Evolutionary conservation across 2,329 filamentous ascomycete genomes (phyloP).

Genomic region (Botrytis fabae): DNA sequence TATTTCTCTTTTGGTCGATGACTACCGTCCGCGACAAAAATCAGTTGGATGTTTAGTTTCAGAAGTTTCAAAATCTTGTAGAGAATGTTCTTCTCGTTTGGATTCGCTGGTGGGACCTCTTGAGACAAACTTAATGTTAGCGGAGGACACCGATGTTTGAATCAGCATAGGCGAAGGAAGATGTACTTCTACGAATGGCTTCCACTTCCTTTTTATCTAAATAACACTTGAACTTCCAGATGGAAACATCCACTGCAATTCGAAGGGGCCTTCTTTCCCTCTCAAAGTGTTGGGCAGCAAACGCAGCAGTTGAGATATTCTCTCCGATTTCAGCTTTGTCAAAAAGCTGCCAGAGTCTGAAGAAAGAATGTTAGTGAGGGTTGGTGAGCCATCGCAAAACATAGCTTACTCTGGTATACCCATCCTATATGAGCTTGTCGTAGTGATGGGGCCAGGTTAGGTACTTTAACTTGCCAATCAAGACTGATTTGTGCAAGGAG

Average conservation of each 20-base stretch:
- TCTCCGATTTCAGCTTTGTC: conserved; percentile 19
- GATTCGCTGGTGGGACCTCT: conserved; percentile 46
- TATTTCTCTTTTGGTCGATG: conserved; percentile 62
- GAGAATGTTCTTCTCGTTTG: conserved; percentile 54
- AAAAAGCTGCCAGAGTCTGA: conserved; percentile 15
- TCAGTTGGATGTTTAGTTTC: conserved; percentile 70
- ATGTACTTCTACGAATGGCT: conserved; percentile 53
- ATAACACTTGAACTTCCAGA: conserved; percentile 92
- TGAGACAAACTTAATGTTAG: background rate
- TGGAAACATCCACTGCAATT: conserved; percentile 86
- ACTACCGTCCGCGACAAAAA: conserved; percentile 87
- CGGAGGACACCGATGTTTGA: background rate
- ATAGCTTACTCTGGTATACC: conserved; percentile 8
- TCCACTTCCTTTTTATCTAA: conserved; percentile 67
- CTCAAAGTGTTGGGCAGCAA: conserved; percentile 74
- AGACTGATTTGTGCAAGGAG: background rate
- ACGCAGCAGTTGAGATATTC: conserved; percentile 32
- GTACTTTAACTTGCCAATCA: background rate
- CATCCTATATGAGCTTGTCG: background rate
- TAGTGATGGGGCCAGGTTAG: background rate
- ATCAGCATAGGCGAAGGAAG: background rate
- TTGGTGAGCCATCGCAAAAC: background rate
- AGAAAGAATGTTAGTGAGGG: background rate
- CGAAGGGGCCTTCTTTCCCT: conserved; percentile 68
- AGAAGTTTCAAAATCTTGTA: conserved; percentile 79